phyloP scores from a whole-genome alignment of 768 basidiomycete species.

The Saitozyma sp. region DNA sequence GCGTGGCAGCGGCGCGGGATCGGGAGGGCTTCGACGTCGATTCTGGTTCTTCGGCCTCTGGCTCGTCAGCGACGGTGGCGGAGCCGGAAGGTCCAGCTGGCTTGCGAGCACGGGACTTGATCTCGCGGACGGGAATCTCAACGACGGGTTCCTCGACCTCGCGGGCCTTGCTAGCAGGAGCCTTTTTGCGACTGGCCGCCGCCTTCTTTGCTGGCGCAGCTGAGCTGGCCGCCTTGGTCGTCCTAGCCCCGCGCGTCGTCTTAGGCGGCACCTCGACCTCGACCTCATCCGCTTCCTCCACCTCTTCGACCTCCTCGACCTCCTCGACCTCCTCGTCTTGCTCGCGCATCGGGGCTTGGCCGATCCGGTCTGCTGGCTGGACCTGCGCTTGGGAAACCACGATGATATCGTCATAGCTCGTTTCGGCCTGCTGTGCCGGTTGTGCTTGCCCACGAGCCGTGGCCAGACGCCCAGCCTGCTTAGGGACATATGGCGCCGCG shows the following conservation, averaged over 20 bases:
- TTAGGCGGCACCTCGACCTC: constrained; percentile 5
- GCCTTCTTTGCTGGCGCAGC: too few relatives aligned
- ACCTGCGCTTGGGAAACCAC: neutral
- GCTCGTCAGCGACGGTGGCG: neutral
- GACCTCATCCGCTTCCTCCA: constrained; percentile 10
- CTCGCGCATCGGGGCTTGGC: too few relatives aligned
- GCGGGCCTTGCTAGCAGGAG: too few relatives aligned
- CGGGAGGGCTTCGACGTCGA: neutral
- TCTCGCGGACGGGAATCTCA: neutral
- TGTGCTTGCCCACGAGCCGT: too few relatives aligned
- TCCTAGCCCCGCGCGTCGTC: constrained; percentile 2
- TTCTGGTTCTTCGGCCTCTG: neutral
- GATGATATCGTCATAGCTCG: too few relatives aligned
- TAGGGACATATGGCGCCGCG: neutral
- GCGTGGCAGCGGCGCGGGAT: neutral
- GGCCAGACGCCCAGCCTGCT: neutral
- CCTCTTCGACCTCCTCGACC: constrained; percentile 9
- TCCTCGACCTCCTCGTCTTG: too few relatives aligned
- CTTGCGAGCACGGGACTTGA: neutral
- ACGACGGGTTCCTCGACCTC: neutral
- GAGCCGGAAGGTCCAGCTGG: neutral
- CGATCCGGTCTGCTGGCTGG: neutral
- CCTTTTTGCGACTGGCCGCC: too few relatives aligned
- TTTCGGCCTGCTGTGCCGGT: too few relatives aligned
- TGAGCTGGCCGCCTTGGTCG: neutral